Evolutionary conservation across 768 basidiomycete genomes (phyloP), one percentile per base, ranked within the genome.

Genomic region (Boletus coccyginus): DNA sequence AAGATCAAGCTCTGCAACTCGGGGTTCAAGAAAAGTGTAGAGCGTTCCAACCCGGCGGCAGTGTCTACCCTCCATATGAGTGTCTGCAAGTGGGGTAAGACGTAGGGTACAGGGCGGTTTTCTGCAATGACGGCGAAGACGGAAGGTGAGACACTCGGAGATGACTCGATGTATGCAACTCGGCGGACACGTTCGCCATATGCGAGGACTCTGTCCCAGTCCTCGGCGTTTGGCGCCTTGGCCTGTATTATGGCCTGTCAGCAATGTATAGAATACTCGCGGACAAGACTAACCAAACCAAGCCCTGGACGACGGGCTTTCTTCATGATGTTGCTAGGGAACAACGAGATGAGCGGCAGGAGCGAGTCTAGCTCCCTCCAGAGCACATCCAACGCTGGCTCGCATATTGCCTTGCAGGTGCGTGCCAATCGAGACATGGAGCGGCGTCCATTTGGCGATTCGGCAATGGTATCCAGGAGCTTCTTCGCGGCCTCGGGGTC

Each of bases 351-450:
- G 55, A 92, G 75, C 11, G 90, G 90, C 45, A 83, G 72, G 56
- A 91, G 75, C 13, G 87, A 88, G 68, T 91, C 88, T 53, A 92
- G 73, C 63, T 92, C 90, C 66, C 80, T 82, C 90, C 90, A 92
- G 32, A 92, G 76, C 47, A 85, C 74, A 67, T 85, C 76, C 62
- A 91, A 66, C n/a, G 85, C 82, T 14, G 87, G 87, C 61, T 87
- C 88, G 61, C 78, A 83, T 68, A 90, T 75, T n/a, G 84, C 82
- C 59, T 79, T 83, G 72, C 89, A 90, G 45, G 89, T 90, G 51
- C 90, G 79, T 46, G 89, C 82, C 62, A 92, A 75, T 65, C 89
- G 78, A 48, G 87, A 85, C 56, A 91, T 71, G 43, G 82, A 77
- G 46, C 87, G 84, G 59, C 79, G 83, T 38, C 90, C 90, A 60